Base-by-base conservation (phyloP, 495 filamentous ascomycete genomes). In the Hypoxylon crocopeplum region DNA sequence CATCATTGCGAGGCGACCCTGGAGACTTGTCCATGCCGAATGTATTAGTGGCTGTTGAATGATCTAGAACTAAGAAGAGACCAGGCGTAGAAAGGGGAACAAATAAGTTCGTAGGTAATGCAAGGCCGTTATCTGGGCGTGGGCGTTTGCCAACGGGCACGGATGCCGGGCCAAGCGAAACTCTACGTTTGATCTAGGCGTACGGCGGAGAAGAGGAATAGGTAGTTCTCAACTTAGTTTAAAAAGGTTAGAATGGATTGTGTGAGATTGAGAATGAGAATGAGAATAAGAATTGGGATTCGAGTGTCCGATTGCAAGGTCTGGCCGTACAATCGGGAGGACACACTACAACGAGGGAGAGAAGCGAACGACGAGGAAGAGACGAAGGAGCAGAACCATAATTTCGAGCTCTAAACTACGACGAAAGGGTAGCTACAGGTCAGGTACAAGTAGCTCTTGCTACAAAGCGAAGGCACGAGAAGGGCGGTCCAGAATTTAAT, bases 401-500 rank as follows among this genome's bases (percentile, higher is more conserved):
- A 19, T 5, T 19, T 19, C 34, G 10, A 38, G 13, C 3, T 19
- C 8, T 4, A 13, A 19, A 17, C 34, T 40, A 56, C 27, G 50
- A 55, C 44, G 42, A 55, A 46, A 55, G 11, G 12, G 25, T 11
- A 7, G 16, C 19, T 13, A 38, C 17, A 25, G 33, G 5, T n/a
- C 29, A 21, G 17, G 47, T 30, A 32, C 42, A 27, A 38, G 47
- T 17, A 37, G 4, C 17, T 38, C 15, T 19, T 19, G 4, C 3
- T 19, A 59, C 60, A 58, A 59, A 59, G 49, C 60, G 60, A 53
- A 59, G 29, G 50, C 29, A 59, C 44, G 49, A 59, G 55, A 56
- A 64, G 61, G 61, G 55, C 46, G 61, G 61, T 59, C 61, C 61
- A 64, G 61, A 64, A 64, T 64, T 64, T 64, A 64, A 64, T 59